phyloP scores from a whole-genome alignment of 1,139 yeast genomes.

The Suhomyces choctaworum region DNA sequence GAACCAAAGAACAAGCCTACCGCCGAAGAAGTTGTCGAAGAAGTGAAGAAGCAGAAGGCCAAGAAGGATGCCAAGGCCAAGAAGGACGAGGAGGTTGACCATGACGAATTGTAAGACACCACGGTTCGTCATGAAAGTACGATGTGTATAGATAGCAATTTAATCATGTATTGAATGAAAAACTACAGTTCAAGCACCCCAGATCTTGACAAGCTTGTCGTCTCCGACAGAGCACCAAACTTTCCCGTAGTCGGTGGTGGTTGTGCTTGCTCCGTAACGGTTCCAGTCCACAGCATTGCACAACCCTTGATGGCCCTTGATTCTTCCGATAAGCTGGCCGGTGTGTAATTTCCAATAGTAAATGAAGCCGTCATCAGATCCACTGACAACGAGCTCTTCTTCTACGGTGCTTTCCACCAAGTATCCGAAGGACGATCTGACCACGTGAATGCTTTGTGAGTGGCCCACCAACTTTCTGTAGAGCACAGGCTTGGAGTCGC shows the following conservation, averaged over 20 bases:
- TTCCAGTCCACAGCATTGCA: constrained; percentile 84
- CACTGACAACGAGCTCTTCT: constrained; percentile 73
- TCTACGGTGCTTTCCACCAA: constrained; percentile 39
- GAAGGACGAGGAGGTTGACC: constrained; percentile 28
- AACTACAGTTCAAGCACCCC: constrained; percentile 54
- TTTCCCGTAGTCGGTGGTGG: constrained; percentile 40
- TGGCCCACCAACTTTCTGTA: constrained; percentile 71
- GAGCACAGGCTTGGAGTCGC: constrained; percentile 32
- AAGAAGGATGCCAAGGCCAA: constrained; percentile 6
- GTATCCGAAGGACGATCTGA: constrained; percentile 78
- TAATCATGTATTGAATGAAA: constrained; percentile 1
- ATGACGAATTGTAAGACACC: constrained; percentile 44
- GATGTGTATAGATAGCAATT: constrained; percentile 5
- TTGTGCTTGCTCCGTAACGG: constrained; percentile 25
- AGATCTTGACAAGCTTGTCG: constrained; percentile 65
- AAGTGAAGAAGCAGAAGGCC: constrained; percentile 1
- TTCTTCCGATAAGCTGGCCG: constrained; percentile 64
- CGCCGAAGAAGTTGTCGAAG: constrained; percentile 17
- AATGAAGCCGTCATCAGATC: constrained; percentile 79
- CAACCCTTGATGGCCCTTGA: constrained; percentile 63
- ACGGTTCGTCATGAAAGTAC: constrained; percentile 1
- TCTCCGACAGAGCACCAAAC: constrained; percentile 86
- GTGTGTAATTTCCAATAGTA: constrained; percentile 80
- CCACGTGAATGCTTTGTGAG: constrained; percentile 65
- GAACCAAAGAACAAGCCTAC: constrained; percentile 27